Percentiles rank a stretch among this genome's conserved stretches.
Evolutionary conservation across 371 early-diverging fungal species (phyloP).

Genomic region (Apophysomyces variabilis): DNA sequence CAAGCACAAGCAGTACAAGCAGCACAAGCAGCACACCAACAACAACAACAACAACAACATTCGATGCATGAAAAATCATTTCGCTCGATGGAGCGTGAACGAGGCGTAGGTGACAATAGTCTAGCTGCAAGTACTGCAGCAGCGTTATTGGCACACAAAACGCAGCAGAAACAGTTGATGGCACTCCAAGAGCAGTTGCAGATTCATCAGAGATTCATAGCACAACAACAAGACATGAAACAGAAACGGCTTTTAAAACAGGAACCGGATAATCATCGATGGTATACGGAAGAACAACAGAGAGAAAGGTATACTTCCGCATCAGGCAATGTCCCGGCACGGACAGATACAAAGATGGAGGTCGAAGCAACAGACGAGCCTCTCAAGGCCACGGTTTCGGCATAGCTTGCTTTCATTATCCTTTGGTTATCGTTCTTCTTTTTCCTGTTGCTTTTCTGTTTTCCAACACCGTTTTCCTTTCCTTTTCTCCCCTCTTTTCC

Average conservation of each 20-base stretch:
- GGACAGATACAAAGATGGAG: not conserved
- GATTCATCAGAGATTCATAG: constrained; percentile 20
- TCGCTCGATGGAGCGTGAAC: constrained; percentile 2
- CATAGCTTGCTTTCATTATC: not conserved
- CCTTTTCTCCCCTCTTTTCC: not conserved
- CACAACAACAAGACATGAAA: constrained; percentile 14
- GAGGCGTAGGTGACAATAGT: not conserved
- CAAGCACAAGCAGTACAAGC: not conserved
- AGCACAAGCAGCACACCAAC: constrained; percentile 26
- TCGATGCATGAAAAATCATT: constrained; percentile 4
- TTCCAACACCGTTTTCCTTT: not conserved
- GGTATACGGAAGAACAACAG: constrained; percentile 6
- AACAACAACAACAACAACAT: constrained; percentile 67
- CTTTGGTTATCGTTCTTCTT: no score
- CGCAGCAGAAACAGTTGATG: constrained; percentile 27
- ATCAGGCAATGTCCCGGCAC: not conserved
- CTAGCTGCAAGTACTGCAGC: constrained; percentile 21
- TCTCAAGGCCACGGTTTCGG: constrained; percentile 9
- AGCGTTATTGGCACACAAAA: constrained; percentile 26
- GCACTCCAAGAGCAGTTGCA: constrained; percentile 22
- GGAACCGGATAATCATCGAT: not conserved
- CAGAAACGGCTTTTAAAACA: not conserved
- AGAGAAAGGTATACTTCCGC: not conserved
- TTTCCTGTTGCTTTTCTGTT: no score
- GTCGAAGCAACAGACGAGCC: constrained; percentile 3